phyloP scores from a whole-genome alignment of 176 grass and related monocot species.

The Ananas comosus region DNA sequence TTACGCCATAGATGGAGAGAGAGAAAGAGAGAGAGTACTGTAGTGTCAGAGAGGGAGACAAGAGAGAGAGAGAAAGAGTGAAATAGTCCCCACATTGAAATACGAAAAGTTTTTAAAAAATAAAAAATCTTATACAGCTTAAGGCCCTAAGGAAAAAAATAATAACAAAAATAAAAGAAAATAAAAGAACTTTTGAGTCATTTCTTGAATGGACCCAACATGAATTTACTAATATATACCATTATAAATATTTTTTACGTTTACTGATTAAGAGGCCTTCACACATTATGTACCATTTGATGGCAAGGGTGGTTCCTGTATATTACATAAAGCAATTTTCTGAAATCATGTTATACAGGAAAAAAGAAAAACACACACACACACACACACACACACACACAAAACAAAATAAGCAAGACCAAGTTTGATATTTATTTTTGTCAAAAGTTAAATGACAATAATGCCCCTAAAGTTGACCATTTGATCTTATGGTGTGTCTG shows the following conservation, averaged over 20 bases:
- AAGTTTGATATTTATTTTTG: constrained; percentile 6
- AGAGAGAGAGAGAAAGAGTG: constrained; percentile 14
- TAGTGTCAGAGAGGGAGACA: constrained; percentile 49
- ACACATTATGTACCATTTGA: too few relatives aligned
- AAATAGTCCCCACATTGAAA: constrained; percentile 12
- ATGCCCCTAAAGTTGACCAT: constrained; percentile 15
- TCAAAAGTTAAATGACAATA: constrained; percentile 6
- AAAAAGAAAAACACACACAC: too few relatives aligned
- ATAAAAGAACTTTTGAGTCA: too few relatives aligned
- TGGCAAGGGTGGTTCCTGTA: too few relatives aligned
- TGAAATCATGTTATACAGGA: too few relatives aligned
- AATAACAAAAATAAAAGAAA: too few relatives aligned
- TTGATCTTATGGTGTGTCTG: constrained; percentile 7
- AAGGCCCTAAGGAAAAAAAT: background rate
- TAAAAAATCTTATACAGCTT: background rate
- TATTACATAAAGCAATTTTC: too few relatives aligned
- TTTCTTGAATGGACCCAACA: too few relatives aligned
- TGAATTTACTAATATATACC: too few relatives aligned
- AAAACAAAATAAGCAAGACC: background rate
- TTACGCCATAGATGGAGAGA: constrained; percentile 37
- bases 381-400: too few relatives aligned
- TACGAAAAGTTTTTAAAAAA: background rate
- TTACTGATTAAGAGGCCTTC: too few relatives aligned
- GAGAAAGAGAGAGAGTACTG: constrained; percentile 27
- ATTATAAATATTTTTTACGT: too few relatives aligned